Conservation (phyloP, 2,329 filamentous ascomycete genomes). For the Cyphellophora europaea region DNA sequence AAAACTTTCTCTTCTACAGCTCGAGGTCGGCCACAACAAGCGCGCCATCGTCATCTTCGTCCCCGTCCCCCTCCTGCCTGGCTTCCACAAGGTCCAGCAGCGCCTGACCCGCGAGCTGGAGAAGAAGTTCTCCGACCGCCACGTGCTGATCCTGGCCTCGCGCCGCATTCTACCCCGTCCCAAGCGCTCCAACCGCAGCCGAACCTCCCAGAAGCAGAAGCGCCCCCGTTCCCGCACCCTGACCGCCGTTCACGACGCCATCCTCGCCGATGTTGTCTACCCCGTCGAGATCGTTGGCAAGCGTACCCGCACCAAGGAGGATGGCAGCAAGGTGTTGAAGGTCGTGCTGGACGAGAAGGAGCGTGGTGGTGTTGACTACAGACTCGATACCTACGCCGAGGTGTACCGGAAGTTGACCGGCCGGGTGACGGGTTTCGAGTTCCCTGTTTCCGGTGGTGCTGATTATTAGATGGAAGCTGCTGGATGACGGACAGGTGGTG, state of each 20-base stretch:
- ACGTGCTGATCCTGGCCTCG: constrained; percentile 97
- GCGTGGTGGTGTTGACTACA: constrained; percentile 97
- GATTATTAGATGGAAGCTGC: constrained; percentile 71
- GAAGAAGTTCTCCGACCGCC: constrained; percentile 99
- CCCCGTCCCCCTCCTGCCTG: constrained; percentile 94
- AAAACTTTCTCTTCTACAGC: constrained; percentile 53
- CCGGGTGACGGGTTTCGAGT: constrained; percentile 95
- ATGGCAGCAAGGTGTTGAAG: constrained; percentile 97
- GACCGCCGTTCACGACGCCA: constrained; percentile 96
- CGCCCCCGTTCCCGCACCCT: constrained; percentile 95
- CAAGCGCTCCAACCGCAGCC: constrained; percentile 94
- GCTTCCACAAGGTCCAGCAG: constrained; percentile 99
- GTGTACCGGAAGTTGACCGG: constrained; percentile 98
- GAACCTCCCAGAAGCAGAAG: constrained; percentile 97
- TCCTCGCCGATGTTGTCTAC: constrained; percentile 96
- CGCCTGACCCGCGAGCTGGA: constrained; percentile 99
- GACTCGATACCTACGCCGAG: constrained; percentile 98
- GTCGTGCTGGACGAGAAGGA: constrained; percentile 99
- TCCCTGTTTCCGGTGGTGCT: constrained; percentile 70
- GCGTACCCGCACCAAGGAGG: constrained; percentile 97
- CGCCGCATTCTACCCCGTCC: constrained; percentile 97
- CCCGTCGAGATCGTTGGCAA: constrained; percentile 99
- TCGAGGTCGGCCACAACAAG: constrained; percentile 99
- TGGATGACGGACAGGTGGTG: too few relatives aligned
- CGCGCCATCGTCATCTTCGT: constrained; percentile 99